Evolutionary conservation across 2,329 filamentous ascomycete species (phyloP).

Genomic region (Neofusicoccum kwambonambiense): DNA sequence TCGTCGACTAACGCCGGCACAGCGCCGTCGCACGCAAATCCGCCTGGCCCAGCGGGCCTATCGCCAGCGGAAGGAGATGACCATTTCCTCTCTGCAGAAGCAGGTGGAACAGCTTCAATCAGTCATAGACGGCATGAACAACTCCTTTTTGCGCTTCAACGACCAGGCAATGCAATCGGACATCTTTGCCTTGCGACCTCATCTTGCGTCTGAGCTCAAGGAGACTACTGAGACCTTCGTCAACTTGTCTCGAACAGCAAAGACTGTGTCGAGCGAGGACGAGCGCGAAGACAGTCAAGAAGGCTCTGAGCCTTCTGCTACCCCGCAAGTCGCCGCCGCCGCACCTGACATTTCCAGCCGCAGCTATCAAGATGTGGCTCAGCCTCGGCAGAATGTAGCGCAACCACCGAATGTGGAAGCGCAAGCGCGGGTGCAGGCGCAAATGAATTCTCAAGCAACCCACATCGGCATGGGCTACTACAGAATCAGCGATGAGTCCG

Average conservation of each 20-base stretch:
- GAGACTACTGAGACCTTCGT: slow-evolving; percentile 60
- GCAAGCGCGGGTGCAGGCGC: background rate
- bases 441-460: background rate
- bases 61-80: slow-evolving; percentile 78
- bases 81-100: slow-evolving; percentile 70
- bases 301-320: background rate
- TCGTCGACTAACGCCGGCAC: slow-evolving; percentile 11
- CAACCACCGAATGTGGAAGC: background rate
- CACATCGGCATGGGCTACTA: slow-evolving; percentile 21
- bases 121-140: slow-evolving; percentile 72
- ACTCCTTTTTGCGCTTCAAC: slow-evolving; percentile 66
- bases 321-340: background rate
- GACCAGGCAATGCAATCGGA: slow-evolving; percentile 41
- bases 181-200: slow-evolving; percentile 57
- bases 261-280: slow-evolving; percentile 28
- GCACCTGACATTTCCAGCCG: slow-evolving; percentile 26
- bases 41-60: slow-evolving; percentile 83
- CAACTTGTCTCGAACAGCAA: slow-evolving; percentile 49
- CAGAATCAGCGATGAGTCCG: background rate
- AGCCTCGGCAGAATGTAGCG: slow-evolving; percentile 30
- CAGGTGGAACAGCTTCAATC: slow-evolving; percentile 68
- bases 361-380: slow-evolving; percentile 3
- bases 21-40: slow-evolving; percentile 84
- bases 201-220: slow-evolving; percentile 58
- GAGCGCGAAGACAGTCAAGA: slow-evolving; percentile 34